Base-by-base conservation (phyloP, 495 filamentous ascomycete genomes). In the Lindgomyces ingoldianus region DNA sequence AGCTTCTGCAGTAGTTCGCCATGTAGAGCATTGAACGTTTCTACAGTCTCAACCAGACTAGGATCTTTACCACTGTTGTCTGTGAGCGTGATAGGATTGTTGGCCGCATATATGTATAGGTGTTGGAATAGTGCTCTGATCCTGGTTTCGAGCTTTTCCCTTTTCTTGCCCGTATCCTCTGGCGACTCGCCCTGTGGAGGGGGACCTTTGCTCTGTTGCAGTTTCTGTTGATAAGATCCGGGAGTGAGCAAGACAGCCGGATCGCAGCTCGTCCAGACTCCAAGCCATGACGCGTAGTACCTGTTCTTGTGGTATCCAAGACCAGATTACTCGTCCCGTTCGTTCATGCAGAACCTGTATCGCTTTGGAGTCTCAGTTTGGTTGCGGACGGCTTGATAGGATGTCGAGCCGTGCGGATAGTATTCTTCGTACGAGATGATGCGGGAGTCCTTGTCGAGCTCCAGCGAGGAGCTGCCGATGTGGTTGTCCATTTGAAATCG, bases 281-380 rank as follows among this genome's bases (percentile, higher is more conserved):
- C 44, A n/a, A 47, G 19, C 44, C 44, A 47, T n/a, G 44, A n/a
- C 12, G n/a, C n/a, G 19, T 47, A 47, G 44, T 47, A 47, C 44
- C 44, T 6, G 4, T 6, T n/a, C 4, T 19, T 6, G 19, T 9
- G 12, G 44, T 8, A 8, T 6, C 18, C 8, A n/a, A 47, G 18
- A 4, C 44, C 44, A 22, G 14, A n/a, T 47, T 47, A 6, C 4
- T n/a, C 44, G 19, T 47, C 44, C 44, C 44, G 44, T 22, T 47
- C 44, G n/a, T n/a, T n/a, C n/a, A n/a, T 22, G 12, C 19, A n/a
- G 12, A n/a, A n/a, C n/a, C 4, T 22, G 19, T 8, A 47, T 6
- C 44, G 44, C n/a, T n/a, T n/a, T 22, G 12, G 6, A 16, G 6
- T 8, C 19, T 47, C 18, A 6, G 44, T 6, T 22, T 6, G 12